A percentile compares a stretch with the other conserved stretches of the same genome.
Evolutionary conservation across 192 early-diverging fungal species (phyloP).

Genomic region (Mortierella claussenii): DNA sequence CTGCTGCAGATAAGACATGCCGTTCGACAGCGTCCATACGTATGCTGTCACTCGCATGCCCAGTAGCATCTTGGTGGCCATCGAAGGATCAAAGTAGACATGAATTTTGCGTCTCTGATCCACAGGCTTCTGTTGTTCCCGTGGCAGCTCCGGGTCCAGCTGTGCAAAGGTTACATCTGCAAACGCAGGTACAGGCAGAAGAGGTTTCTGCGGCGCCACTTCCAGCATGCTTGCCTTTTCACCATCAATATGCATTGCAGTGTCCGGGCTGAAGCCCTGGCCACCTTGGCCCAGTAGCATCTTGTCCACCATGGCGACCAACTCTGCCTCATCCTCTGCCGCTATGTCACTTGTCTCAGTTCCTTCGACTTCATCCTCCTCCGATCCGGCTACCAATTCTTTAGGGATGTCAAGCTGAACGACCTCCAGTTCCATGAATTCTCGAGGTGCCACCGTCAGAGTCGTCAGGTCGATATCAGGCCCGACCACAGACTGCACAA

Average conservation of each 20-base stretch:
- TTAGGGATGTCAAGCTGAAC: conserved; percentile 11
- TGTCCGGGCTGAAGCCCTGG: not conserved
- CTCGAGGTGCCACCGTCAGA: conserved; percentile 2
- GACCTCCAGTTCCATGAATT: conserved; percentile 35
- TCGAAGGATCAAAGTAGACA: conserved; percentile 20
- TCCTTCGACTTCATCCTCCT: not conserved
- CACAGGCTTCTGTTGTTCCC: conserved; percentile 9
- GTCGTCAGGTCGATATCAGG: conserved; percentile 4
- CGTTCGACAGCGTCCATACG: conserved; percentile 44
- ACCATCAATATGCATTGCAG: not conserved
- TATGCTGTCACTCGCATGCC: conserved; percentile 21
- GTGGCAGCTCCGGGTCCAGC: conserved; percentile 7
- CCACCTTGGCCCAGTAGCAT: conserved; percentile 12
- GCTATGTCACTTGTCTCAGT: not conserved
- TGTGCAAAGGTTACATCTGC: conserved; percentile 23
- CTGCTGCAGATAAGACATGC: conserved; percentile 43
- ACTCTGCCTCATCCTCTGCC: conserved; percentile 7
- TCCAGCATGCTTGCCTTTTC: not conserved
- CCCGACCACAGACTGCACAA: conserved; percentile 22
- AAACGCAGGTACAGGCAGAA: conserved; percentile 3
- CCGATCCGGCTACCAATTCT: not conserved
- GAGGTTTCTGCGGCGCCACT: not conserved
- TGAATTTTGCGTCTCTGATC: conserved; percentile 25
- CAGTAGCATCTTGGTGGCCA: conserved; percentile 13
- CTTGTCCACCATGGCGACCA: conserved; percentile 30